Base-by-base conservation (phyloP, 179 eudicot species). In the Actinidia arguta region DNA sequence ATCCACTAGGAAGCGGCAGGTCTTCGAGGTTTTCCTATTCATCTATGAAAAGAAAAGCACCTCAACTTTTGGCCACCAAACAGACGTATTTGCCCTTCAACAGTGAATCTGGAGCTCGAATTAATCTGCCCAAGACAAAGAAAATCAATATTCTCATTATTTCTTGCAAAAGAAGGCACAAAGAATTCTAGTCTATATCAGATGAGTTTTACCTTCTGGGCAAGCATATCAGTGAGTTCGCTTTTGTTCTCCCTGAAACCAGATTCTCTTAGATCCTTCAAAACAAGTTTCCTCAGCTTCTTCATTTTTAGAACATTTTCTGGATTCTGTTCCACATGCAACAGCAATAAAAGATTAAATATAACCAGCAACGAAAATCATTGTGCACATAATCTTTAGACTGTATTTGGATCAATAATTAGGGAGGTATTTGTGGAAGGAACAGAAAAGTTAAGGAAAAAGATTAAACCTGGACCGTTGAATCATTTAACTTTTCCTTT, bases 31-130 rank as follows among this genome's bases (percentile, higher is more conserved):
- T 76, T 76, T 76, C 46, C 62, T 74, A 22, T 55, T 8, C 46
- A 20, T 6, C 1, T 11, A 47, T 54, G 12, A 71, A 47, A 31
- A 71, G 18, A 46, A 17, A 5, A 59, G 22, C 8, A 24, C 75
- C 48, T 82, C 82, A 86, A 44, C 82, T 85, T 81, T 86, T 87
- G 69, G 85, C 83, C n/a, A 85, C 90, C 81, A 95, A 66, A 47
- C 82, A 90, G 20, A 95, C 93, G 79, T 84, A 87, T 84, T 93
- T 95, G 36, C 93, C 97, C n/a, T 66, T 94, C 93, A 39, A 92
- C 80, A 4, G 62, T 22, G 75, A 92, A 89, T 82, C 78, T 89
- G 18, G 98, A 92, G 83, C 97, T 94, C 25, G 97, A 91, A 73
- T 90, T 91, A n/a, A 95, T 91, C 99, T 95, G 93, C 85, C 76